These are phyloP conservation scores for Persicaria maculosa DNA, from an alignment of 148 eudicot species.

Conservation along the genomic window DNA sequence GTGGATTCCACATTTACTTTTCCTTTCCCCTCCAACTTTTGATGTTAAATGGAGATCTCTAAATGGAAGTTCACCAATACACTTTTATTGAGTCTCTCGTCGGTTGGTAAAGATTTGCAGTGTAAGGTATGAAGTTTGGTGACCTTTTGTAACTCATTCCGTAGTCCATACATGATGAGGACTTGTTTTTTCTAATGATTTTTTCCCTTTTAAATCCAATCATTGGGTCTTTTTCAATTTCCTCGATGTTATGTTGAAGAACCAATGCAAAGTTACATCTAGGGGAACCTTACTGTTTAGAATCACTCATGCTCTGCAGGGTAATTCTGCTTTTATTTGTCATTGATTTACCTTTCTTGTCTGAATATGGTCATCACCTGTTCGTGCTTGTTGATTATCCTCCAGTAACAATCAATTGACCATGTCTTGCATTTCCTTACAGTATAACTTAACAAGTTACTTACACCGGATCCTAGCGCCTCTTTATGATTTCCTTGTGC, in stretches of 20 bases:
- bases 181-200: background rate
- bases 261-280: background rate
- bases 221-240: background rate
- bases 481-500: background rate
- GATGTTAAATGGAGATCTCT: background rate
- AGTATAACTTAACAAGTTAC: background rate
- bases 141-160: background rate
- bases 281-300: background rate
- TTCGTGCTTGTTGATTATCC: background rate
- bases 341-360: background rate
- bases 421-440: background rate
- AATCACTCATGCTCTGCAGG: background rate
- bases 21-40: background rate
- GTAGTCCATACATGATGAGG: background rate
- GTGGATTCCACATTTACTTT: background rate
- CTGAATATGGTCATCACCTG: background rate
- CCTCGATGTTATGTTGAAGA: background rate
- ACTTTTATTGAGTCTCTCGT: background rate
- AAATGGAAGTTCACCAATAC: background rate
- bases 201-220: background rate
- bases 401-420: background rate
- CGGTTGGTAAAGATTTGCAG: background rate
- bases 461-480: background rate
- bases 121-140: conserved; percentile 2
- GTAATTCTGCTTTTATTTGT: background rate